Conservation (phyloP, 2,329 filamentous ascomycete species). For the Fusarium foetens region DNA sequence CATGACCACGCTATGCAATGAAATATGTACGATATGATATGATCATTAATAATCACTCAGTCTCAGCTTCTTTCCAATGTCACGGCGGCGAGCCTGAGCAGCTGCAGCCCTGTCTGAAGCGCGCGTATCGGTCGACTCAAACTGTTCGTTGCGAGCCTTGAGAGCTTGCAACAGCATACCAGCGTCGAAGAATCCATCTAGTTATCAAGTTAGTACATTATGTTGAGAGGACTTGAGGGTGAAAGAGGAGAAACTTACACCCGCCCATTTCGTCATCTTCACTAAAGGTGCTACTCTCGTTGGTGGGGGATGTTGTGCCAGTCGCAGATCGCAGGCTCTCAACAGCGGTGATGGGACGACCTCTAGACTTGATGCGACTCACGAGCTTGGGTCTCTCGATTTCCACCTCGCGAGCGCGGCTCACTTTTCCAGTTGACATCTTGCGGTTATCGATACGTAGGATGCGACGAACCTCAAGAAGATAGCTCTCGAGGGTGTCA, state of each 20-base stretch:
- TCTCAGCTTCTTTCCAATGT: constrained; percentile 79
- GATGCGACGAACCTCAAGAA: constrained; percentile 89
- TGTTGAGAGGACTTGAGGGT: neutral
- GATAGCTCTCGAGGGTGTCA: constrained; percentile 88
- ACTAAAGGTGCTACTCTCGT: constrained; percentile 77
- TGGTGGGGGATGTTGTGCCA: constrained; percentile 69
- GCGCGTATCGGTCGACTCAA: constrained; percentile 62
- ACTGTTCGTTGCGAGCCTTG: constrained; percentile 72
- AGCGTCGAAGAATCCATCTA: constrained; percentile 97
- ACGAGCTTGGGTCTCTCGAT: constrained; percentile 49
- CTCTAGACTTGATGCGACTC: constrained; percentile 74
- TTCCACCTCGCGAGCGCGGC: constrained; percentile 66
- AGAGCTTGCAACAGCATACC: constrained; percentile 93
- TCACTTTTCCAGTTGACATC: constrained; percentile 55
- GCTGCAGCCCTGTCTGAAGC: constrained; percentile 70
- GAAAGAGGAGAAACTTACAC: constrained; percentile 71
- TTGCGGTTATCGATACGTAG: constrained; percentile 72
- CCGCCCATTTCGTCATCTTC: constrained; percentile 92
- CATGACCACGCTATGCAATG: constrained; percentile 23
- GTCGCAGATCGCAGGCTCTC: constrained; percentile 55
- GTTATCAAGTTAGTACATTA: constrained; percentile 43
- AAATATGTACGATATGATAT: neutral
- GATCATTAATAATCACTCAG: constrained; percentile 72
- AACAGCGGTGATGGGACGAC: constrained; percentile 73
- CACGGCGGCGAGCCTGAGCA: constrained; percentile 67